Evolutionary conservation across 306 rosid genomes (phyloP).

Genomic region (Casuarina equisetifolia): DNA sequence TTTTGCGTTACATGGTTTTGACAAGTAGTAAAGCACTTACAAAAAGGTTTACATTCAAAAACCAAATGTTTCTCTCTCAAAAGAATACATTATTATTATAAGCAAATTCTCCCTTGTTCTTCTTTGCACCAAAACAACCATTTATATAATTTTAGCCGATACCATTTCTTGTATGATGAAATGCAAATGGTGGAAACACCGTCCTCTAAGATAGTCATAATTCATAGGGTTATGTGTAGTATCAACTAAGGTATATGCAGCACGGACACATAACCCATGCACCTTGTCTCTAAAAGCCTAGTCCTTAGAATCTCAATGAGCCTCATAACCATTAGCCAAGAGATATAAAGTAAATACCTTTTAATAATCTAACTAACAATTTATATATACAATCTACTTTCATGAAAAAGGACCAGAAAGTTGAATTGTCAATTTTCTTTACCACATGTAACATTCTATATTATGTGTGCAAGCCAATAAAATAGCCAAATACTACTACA

Average conservation of each 20-base stretch:
- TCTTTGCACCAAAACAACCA: constrained; percentile 73
- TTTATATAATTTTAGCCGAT: constrained; percentile 70
- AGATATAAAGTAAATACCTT: too few relatives aligned
- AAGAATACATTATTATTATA: constrained; percentile 63
- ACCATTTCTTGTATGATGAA: constrained; percentile 52
- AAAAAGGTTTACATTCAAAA: constrained; percentile 87
- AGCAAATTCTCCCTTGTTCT: constrained; percentile 72
- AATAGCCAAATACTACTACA: too few relatives aligned
- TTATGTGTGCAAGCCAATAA: too few relatives aligned
- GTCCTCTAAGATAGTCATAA: constrained; percentile 70
- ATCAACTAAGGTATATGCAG: constrained; percentile 61
- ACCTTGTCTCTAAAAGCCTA: constrained; percentile 50
- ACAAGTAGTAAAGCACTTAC: constrained; percentile 73
- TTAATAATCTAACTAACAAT: too few relatives aligned
- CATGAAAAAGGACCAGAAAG: too few relatives aligned
- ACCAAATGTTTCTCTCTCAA: constrained; percentile 81
- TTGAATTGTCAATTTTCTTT: too few relatives aligned
- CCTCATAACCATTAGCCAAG: constrained; percentile 70
- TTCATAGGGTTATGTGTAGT: constrained; percentile 51
- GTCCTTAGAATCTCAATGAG: constrained; percentile 55
- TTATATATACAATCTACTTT: too few relatives aligned
- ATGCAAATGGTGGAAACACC: constrained; percentile 62
- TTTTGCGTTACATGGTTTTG: constrained; percentile 74
- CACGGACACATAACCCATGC: constrained; percentile 49
- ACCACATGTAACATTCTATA: too few relatives aligned